Conservation (phyloP, 1,139 yeast genomes). For the Suhomyces atakaporum region DNA sequence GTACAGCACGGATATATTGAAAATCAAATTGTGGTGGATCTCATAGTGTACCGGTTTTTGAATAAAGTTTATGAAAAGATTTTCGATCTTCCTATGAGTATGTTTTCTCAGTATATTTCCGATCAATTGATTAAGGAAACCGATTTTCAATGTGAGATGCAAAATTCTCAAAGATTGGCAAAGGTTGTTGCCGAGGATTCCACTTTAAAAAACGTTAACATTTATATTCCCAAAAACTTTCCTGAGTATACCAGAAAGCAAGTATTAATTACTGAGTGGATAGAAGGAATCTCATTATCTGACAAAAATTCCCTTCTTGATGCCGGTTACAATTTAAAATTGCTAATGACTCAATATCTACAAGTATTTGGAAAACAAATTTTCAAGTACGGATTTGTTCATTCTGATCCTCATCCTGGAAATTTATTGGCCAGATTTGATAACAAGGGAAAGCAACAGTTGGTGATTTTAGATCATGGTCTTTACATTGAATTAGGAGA, state of each 20-base stretch:
- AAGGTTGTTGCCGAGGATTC: constrained; percentile 25
- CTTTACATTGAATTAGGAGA: constrained; percentile 58
- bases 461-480: constrained; percentile 77
- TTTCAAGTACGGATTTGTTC: constrained; percentile 74
- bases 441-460: constrained; percentile 48
- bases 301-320: constrained; percentile 45
- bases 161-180: constrained; percentile 46
- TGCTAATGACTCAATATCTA: constrained; percentile 55
- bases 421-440: constrained; percentile 58
- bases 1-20: constrained; percentile 65
- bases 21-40: constrained; percentile 59
- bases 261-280: constrained; percentile 72
- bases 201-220: constrained; percentile 22
- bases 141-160: constrained; percentile 57
- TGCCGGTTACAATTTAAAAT: constrained; percentile 41
- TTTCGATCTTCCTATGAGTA: constrained; percentile 64
- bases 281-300: constrained; percentile 63
- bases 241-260: constrained; percentile 47
- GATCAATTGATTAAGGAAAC: constrained; percentile 61
- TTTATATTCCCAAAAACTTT: constrained; percentile 54
- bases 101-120: constrained; percentile 59
- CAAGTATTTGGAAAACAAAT: constrained; percentile 66
- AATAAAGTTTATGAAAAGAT: constrained; percentile 56
- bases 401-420: constrained; percentile 86
- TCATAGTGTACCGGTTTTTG: constrained; percentile 55